These are phyloP conservation scores for Epichloe gansuensis DNA, from an alignment of 2,329 filamentous ascomycete genomes.

Conservation along the genomic window DNA sequence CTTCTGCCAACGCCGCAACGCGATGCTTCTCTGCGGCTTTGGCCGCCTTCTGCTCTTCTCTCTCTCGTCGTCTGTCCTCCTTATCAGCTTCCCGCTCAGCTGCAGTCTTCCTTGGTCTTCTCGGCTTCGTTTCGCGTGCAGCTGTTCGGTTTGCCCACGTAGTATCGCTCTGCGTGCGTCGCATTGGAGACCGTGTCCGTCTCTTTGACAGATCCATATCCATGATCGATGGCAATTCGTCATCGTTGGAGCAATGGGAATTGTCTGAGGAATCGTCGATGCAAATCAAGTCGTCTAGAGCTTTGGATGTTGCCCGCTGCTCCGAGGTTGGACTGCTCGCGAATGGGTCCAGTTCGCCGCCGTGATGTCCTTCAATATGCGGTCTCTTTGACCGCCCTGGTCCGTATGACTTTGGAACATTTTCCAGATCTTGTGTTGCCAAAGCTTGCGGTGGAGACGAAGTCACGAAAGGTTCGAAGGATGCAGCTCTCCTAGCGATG, in stretches of 20 bases:
- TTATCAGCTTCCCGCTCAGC: conserved; percentile 28
- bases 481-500: conserved; percentile 4
- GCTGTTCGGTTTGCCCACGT: conserved; percentile 12
- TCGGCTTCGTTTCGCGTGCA: conserved; percentile 31
- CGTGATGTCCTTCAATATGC: not conserved
- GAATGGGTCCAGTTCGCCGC: not conserved
- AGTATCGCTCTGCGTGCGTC: conserved; percentile 20
- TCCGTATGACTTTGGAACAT: not conserved
- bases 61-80: conserved; percentile 42
- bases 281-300: conserved; percentile 17
- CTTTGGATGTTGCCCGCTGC: not conserved
- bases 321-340: not conserved
- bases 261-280: conserved; percentile 22
- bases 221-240: conserved; percentile 36
- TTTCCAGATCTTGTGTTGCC: not conserved
- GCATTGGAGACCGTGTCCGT: conserved; percentile 12
- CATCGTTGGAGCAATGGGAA: conserved; percentile 27
- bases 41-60: conserved; percentile 45
- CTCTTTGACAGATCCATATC: conserved; percentile 23
- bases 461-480: conserved; percentile 9
- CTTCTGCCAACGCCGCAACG: conserved; percentile 54
- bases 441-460: conserved; percentile 2
- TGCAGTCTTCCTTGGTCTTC: conserved; percentile 24
- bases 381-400: not conserved
- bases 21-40: conserved; percentile 50